Evolutionary conservation across 2,329 filamentous ascomycete genomes (phyloP), one percentile per base, ranked within the genome.

Genomic region (Claviceps monticola): DNA sequence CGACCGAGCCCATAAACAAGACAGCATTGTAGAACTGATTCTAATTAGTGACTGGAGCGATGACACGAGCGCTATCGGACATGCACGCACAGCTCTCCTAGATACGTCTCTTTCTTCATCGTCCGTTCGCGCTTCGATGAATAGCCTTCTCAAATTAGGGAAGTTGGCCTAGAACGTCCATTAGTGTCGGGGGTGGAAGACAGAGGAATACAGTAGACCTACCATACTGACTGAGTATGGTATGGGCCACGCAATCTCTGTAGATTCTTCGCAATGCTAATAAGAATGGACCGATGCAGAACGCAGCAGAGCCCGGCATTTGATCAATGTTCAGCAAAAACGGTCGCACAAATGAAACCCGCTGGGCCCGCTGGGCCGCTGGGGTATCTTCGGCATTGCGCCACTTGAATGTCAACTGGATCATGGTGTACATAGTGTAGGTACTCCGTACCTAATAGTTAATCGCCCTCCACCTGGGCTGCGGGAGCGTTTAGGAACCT

Each of bases 71-170:
- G 34, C 8, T 4, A 29, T 34, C 34, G n/a, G 2, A 43, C 5
- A 52, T 51, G 53, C 52, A 69, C 86, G 63, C 72, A 96, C 93
- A 50, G 93, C 93, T 68, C 84, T 94, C 58, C 93, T 78, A 14
- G 93, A 97, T 59, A 97, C 93, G 55, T 89, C 86, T 66, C 93
- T 86, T 68, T 97, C 93, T 67, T 98, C 93, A 51, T 86, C 84
- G 63, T 97, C 91, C 3, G 88, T 90, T 53, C 93, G 80, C 36
- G 91, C 86, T 71, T 97, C 91, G 50, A 96, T 91, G 64, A 98
- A 97, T 54, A 98, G 83, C 14, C 93, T 86, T 49, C 93, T 83
- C n/a, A 98, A 78, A 64, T 98, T 97, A 38, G 93, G 93, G 50
- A 97, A 80, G 65, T 83, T 90, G 41, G 85, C 86, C 72, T 86